Evolutionary conservation across 768 basidiomycete genomes (phyloP).

Genomic region (Termitomyces sp.): DNA sequence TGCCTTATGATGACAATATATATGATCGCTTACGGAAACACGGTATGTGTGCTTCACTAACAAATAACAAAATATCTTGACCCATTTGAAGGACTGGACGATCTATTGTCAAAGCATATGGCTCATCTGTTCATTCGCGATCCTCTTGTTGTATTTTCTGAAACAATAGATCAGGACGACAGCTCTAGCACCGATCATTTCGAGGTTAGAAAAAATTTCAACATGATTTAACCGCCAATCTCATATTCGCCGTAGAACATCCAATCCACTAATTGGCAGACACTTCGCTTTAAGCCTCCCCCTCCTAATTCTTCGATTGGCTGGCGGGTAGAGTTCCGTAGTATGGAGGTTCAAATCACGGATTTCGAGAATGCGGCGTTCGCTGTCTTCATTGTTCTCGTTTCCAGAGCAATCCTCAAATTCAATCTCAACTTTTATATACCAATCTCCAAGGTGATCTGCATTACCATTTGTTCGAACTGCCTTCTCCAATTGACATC

Average conservation of each 20-base stretch:
- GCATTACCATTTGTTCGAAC: background rate
- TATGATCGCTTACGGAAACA: slow-evolving; percentile 68
- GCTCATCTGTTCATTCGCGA: slow-evolving; percentile 97
- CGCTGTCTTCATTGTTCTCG: slow-evolving; percentile 88
- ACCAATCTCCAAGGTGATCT: slow-evolving; percentile 86
- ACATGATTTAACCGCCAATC: background rate
- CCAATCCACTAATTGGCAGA: slow-evolving; percentile 99
- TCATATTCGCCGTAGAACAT: slow-evolving; percentile 59
- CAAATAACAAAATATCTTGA: background rate
- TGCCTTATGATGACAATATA: slow-evolving; percentile 75
- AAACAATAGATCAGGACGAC: slow-evolving; percentile 92
- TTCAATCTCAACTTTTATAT: slow-evolving; percentile 94
- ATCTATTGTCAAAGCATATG: slow-evolving; percentile 83
- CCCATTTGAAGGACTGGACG: slow-evolving; percentile 67
- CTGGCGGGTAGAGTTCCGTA: slow-evolving; percentile 97
- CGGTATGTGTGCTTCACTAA: slow-evolving; percentile 41
- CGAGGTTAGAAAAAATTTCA: slow-evolving; percentile 49
- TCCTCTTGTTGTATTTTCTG: slow-evolving; percentile 91
- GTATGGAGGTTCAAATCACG: slow-evolving; percentile 98
- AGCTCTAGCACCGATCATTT: slow-evolving; percentile 87
- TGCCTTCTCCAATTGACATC: background rate
- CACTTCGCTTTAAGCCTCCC: slow-evolving; percentile 96
- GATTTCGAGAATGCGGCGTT: slow-evolving; percentile 99
- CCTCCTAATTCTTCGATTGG: slow-evolving; percentile 90
- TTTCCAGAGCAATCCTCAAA: slow-evolving; percentile 89